Base-by-base conservation (phyloP, 1,284 basidiomycete species). In the Apiotrichum laibachii region DNA sequence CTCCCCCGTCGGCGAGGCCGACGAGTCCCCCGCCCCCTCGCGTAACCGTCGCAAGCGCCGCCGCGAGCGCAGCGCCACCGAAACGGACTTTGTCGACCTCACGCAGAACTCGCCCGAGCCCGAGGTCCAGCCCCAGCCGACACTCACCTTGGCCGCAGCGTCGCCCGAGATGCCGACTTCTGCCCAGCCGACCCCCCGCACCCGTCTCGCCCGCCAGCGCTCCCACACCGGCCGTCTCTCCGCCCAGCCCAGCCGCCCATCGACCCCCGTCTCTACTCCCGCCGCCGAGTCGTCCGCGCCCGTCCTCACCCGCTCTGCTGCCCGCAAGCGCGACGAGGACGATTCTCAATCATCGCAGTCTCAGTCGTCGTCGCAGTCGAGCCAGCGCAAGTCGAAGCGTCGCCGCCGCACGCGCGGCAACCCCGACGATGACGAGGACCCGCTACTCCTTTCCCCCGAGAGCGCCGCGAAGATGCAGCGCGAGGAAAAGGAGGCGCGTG, bases 401-500 rank as follows among this genome's bases (percentile, higher is more conserved):
- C 50, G 43, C 37, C 48, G 55, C 16, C 49, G 49, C 2, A 26
- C 55, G 4, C 33, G 42, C 7, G 34, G 55, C 19, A 42, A 13
- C 37, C 8, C 22, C 22, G 50, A 43, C 49, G 43, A 37, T 21
- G 45, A 42, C 15, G 55, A 50, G 13, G 57, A 55, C 21, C 40
- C 46, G 8, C 26, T 35, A 2, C 16, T 35, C 13, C 54, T 71
- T 6, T 65, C 60, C 33, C 71, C 71, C 19, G 67, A 69, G 53
- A 56, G 61, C 11, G 70, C 70, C 15, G 54, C 57, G 46, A 55
- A 60, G 44, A 22, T 59, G 31, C 58, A 57, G 19, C 52, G 49
- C 34, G 71, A 74, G 48, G 71, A 72, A 44, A 57, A 66, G 16
- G 60, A 33, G 16, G 60, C 53, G 12, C 62, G 67, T 18, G 13